These are phyloP conservation scores for Knoxia roxburghii DNA, from an alignment of 257 asterid species.

Conservation along the genomic window DNA sequence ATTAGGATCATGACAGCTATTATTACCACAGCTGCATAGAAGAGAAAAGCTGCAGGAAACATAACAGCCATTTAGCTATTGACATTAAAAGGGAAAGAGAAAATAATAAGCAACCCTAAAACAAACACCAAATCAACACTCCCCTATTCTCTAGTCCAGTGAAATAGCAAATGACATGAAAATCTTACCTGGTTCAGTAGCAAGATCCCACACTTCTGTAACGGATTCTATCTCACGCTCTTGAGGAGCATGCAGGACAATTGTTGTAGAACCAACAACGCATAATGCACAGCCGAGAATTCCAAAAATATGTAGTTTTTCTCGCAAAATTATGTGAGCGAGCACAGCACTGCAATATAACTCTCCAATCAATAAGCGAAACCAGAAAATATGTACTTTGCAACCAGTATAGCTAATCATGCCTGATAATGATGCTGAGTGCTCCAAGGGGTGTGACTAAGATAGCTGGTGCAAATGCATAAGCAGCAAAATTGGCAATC, in stretches of 20 bases:
- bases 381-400: conserved; percentile 18
- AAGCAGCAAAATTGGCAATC: conserved; percentile 95
- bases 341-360: conserved; percentile 77
- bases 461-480: conserved; percentile 99
- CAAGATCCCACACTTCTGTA: conserved; percentile 93
- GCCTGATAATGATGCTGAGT: conserved; percentile 97
- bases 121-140: neutral
- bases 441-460: conserved; percentile 99
- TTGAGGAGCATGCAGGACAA: conserved; percentile 94
- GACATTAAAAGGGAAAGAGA: conserved; percentile 8
- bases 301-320: conserved; percentile 81
- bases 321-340: conserved; percentile 81
- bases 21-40: conserved; percentile 30
- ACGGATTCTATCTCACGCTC: conserved; percentile 95
- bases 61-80: neutral
- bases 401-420: conserved; percentile 26
- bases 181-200: conserved; percentile 80
- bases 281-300: conserved; percentile 94
- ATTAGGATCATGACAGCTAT: conserved; percentile 26
- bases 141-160: neutral
- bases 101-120: conserved; percentile 10
- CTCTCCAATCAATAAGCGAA: conserved; percentile 31
- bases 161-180: neutral
- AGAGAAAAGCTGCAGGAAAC: conserved; percentile 34
- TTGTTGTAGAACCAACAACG: conserved; percentile 94